phyloP scores from a whole-genome alignment of 179 eudicot species.

The Sideroxylon spinosum region DNA sequence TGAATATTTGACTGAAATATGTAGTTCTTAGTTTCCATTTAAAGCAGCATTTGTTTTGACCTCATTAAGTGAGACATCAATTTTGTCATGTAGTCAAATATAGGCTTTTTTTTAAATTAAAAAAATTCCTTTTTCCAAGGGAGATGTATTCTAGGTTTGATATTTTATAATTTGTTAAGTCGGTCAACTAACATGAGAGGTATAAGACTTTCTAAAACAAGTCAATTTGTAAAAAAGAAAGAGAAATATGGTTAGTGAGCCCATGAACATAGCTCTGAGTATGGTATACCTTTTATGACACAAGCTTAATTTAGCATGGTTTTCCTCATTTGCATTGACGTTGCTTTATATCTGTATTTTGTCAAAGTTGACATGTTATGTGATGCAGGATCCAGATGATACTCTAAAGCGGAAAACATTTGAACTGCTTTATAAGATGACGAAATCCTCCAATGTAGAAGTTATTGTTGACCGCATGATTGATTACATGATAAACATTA shows the following conservation, averaged over 20 bases:
- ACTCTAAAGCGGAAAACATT: constrained; percentile 98
- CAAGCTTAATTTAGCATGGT: too few species aligned
- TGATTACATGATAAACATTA: constrained; percentile 85
- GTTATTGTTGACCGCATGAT: constrained; percentile 98
- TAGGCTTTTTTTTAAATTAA: too few species aligned
- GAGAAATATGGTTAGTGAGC: not conserved
- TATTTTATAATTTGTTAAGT: too few species aligned
- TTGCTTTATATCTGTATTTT: not conserved
- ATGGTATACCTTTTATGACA: not conserved
- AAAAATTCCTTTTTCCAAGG: too few species aligned
- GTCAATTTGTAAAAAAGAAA: too few species aligned
- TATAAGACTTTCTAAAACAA: not conserved
- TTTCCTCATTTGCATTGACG: too few species aligned
- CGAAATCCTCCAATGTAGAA: constrained; percentile 95
- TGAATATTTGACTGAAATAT: not conserved
- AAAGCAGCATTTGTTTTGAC: not conserved
- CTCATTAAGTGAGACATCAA: too few species aligned
- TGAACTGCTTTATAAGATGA: constrained; percentile 92
- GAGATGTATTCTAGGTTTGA: too few species aligned
- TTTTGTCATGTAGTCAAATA: too few species aligned
- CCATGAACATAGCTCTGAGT: not conserved
- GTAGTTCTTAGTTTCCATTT: not conserved
- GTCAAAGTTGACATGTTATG: constrained; percentile 17
- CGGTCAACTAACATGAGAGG: not conserved
- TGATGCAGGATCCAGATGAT: constrained; percentile 92